Percentiles rank a stretch among this genome's conserved stretches.
phyloP scores from a whole-genome alignment of 441 rosid species.

The Omphalea diandra region DNA sequence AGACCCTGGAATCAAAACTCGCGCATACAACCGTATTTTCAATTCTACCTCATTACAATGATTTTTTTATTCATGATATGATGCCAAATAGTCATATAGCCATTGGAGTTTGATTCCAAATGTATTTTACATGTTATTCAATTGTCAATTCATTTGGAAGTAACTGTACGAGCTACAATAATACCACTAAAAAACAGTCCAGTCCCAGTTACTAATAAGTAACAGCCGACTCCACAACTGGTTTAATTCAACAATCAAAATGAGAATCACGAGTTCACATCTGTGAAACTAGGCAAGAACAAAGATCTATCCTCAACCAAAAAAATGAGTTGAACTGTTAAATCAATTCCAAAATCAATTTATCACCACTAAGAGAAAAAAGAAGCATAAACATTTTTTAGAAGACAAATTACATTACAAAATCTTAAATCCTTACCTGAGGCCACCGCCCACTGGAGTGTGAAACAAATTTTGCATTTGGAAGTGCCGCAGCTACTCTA shows the following conservation, averaged over 20 bases:
- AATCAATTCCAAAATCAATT: constrained; percentile 12
- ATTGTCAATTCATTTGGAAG: background rate
- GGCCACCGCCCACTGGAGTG: constrained; percentile 93
- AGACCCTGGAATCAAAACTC: constrained; percentile 14
- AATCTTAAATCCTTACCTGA: constrained; percentile 53
- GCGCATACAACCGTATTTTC: background rate
- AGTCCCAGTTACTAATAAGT: background rate
- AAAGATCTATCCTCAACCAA: background rate
- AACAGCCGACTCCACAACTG: background rate
- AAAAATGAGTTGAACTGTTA: background rate
- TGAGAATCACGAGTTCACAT: background rate
- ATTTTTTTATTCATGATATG: background rate
- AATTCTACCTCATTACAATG: background rate
- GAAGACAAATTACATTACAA: background rate
- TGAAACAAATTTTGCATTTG: constrained; percentile 57
- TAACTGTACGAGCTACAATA: too few species aligned
- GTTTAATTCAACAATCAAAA: background rate
- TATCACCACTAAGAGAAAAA: too few species aligned
- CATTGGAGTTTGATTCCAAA: background rate
- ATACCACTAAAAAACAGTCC: background rate
- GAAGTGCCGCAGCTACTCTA: constrained; percentile 59
- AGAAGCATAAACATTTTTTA: background rate
- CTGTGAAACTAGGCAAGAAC: background rate
- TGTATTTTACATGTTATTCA: background rate
- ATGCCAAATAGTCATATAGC: background rate